A percentile compares a stretch with the other conserved stretches of the same genome.
phyloP scores from a whole-genome alignment of 2,329 filamentous ascomycete genomes.

The Penicillium verrucosum region DNA sequence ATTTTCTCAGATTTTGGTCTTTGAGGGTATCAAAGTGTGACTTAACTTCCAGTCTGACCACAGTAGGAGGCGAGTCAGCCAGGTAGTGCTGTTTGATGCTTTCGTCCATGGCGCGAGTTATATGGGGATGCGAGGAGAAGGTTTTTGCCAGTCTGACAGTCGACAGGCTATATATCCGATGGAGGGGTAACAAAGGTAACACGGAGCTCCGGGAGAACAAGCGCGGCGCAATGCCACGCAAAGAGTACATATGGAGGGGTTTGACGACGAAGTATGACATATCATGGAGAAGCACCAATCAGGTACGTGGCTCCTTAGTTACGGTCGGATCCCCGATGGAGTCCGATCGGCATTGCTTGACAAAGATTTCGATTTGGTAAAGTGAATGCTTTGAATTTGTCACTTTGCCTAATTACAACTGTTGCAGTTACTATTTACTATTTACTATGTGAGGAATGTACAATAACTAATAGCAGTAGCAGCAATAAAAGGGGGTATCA shows the following conservation, averaged over 20 bases:
- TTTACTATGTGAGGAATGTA: not conserved
- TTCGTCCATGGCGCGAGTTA: conserved; percentile 35
- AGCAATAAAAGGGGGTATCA: conserved; percentile 9
- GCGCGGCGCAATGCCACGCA: conserved; percentile 24
- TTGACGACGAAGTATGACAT: conserved; percentile 19
- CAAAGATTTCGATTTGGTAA: not conserved
- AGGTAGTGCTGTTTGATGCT: conserved; percentile 65
- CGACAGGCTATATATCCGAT: conserved; percentile 2
- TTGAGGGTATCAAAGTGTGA: conserved; percentile 75
- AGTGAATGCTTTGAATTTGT: not conserved
- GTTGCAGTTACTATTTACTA: not conserved
- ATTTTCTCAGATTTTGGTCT: conserved; percentile 68
- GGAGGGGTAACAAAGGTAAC: conserved; percentile 20
- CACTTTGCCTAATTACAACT: not conserved
- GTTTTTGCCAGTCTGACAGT: conserved; percentile 11
- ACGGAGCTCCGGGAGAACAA: conserved; percentile 16
- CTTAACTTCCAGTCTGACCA: conserved; percentile 85
- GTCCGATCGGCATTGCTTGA: conserved; percentile 1
- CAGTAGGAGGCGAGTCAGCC: conserved; percentile 82
- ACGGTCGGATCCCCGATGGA: conserved; percentile 8
- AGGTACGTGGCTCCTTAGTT: conserved; percentile 5
- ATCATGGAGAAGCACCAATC: conserved; percentile 16
- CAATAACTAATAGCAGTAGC: not conserved
- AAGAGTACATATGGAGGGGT: conserved; percentile 15
- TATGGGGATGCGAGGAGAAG: conserved; percentile 12